Percentiles rank a stretch among this genome's conserved stretches.
Conservation (phyloP, 495 filamentous ascomycete species). For the Hypoxylon subgilvum region DNA sequence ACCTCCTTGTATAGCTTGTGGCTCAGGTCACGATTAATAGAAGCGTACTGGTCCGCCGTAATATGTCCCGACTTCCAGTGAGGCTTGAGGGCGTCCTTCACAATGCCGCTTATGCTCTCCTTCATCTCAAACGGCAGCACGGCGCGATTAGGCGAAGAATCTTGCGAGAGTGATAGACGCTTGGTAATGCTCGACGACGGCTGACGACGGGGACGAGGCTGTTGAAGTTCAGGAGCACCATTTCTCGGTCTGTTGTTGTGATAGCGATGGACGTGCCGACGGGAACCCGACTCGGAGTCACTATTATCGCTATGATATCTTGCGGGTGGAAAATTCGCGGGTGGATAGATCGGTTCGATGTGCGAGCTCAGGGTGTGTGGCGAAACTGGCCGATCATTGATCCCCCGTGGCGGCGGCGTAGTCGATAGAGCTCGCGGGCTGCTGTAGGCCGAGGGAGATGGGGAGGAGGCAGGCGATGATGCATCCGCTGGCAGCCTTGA, state of each 20-base stretch:
- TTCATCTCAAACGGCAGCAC: slow-evolving; percentile 74
- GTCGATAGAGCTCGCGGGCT: slow-evolving; percentile 72
- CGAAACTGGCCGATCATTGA: slow-evolving; percentile 67
- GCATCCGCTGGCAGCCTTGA: slow-evolving; percentile 56
- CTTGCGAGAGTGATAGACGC: slow-evolving; percentile 53
- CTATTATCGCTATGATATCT: slow-evolving; percentile 51
- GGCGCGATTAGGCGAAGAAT: slow-evolving; percentile 62
- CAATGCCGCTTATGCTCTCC: slow-evolving; percentile 79
- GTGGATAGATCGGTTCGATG: slow-evolving; percentile 66
- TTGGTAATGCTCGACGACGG: slow-evolving; percentile 36
- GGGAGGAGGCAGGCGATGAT: slow-evolving; percentile 77
- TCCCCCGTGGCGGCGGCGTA: slow-evolving; percentile 71
- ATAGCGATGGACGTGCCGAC: slow-evolving; percentile 17
- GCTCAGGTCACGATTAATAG: slow-evolving; percentile 84
- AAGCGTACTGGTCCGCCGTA: slow-evolving; percentile 81
- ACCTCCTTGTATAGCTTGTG: slow-evolving; percentile 84
- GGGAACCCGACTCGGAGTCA: slow-evolving; percentile 51
- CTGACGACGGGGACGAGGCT: slow-evolving; percentile 55
- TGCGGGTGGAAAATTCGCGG: slow-evolving; percentile 65
- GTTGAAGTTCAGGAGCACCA: slow-evolving; percentile 51
- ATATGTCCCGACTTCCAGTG: slow-evolving; percentile 73
- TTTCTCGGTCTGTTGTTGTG: slow-evolving; percentile 3
- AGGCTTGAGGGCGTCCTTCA: slow-evolving; percentile 75
- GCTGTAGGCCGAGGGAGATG: slow-evolving; percentile 67
- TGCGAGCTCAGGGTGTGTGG: slow-evolving; percentile 71